Evolutionary conservation across 352 stramenopile species (phyloP), one percentile per base, ranked within the genome.

Genomic region (Phytophthora multivora): DNA sequence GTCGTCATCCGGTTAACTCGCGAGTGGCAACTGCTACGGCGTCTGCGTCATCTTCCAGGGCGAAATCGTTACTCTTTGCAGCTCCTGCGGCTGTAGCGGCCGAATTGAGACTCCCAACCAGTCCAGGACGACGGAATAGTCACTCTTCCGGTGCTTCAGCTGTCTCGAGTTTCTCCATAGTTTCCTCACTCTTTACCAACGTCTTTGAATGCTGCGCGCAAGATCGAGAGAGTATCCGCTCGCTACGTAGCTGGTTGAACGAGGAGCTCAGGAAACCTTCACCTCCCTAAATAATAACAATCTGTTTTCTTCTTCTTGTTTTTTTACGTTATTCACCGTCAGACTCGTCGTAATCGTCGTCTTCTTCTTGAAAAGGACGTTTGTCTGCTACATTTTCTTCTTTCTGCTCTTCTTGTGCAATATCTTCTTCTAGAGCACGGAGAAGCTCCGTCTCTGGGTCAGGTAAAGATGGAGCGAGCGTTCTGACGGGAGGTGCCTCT

Each of bases 191-290:
- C 39, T 80, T 89, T 65, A 75, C 72, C 9, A 76, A 66, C 30
- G 68, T 82, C 7, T 51, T 81, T 36, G 80, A 89, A 18, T 80
- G 71, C 41, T 80, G 68, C 18, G 73, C 71, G 4, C 74, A 77
- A 41, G 66, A 88, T 50, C 67, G 54, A 30, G 75, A 85, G 18
- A 80, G 68, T 35, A 57, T 88, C 30, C 59, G 52, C 21, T 63
- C 66, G 13, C 45, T 88, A 10, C 59, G 72, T 16, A 39, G 11
- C 4, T 83, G 72, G 73, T 43, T 87, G 23, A 73, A 79, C 7
- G 78, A 87, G 1, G 79, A 89, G 49, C 57, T 79, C 26, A 79
- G 71, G 43, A 83, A 75, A 38, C 19, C 51, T 3, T 23, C 60
- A 19, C 11, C 19, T 30, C 18, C 35, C 26, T 31, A 31, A 31